These are phyloP conservation scores for Erythrobasidium hasegawianum DNA, from an alignment of 1,284 basidiomycete species.

Conservation along the genomic window DNA sequence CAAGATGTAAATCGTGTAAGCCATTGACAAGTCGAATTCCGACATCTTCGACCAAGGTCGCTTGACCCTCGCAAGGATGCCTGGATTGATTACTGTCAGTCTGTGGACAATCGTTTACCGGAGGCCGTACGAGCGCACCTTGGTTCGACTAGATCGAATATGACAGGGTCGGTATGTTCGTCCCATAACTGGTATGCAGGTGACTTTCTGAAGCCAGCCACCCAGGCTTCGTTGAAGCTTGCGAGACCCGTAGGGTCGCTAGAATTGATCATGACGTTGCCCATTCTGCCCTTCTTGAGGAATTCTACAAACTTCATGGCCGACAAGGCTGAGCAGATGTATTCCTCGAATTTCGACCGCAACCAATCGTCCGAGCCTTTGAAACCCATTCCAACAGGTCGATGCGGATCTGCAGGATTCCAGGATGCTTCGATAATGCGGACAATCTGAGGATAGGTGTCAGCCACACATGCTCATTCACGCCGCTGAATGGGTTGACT, in stretches of 20 bases:
- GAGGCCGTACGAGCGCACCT: conserved; percentile 35
- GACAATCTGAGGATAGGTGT: conserved; percentile 52
- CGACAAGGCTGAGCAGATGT: conserved; percentile 71
- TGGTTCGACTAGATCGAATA: conserved; percentile 90
- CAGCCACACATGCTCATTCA: background rate
- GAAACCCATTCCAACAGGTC: conserved; percentile 66
- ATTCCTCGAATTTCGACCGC: conserved; percentile 70
- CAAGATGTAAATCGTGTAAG: conserved; percentile 80
- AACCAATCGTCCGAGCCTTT: conserved; percentile 91
- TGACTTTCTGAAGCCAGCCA: conserved; percentile 75
- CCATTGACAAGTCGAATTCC: conserved; percentile 81
- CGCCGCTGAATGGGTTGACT: background rate
- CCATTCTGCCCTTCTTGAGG: conserved; percentile 55
- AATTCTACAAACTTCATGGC: conserved; percentile 85
- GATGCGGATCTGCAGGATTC: conserved; percentile 60
- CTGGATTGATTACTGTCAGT: conserved; percentile 36
- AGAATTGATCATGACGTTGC: conserved; percentile 46
- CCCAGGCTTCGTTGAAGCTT: conserved; percentile 81
- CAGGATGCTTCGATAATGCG: conserved; percentile 76
- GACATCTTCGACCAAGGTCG: conserved; percentile 81
- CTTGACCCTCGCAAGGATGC: conserved; percentile 83
- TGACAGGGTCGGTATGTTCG: conserved; percentile 72
- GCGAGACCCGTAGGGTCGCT: conserved; percentile 40
- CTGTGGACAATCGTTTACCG: background rate
- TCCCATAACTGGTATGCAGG: conserved; percentile 84